Conservation (phyloP, 805 yeast species). For the Wickerhamiella siamensis region DNA sequence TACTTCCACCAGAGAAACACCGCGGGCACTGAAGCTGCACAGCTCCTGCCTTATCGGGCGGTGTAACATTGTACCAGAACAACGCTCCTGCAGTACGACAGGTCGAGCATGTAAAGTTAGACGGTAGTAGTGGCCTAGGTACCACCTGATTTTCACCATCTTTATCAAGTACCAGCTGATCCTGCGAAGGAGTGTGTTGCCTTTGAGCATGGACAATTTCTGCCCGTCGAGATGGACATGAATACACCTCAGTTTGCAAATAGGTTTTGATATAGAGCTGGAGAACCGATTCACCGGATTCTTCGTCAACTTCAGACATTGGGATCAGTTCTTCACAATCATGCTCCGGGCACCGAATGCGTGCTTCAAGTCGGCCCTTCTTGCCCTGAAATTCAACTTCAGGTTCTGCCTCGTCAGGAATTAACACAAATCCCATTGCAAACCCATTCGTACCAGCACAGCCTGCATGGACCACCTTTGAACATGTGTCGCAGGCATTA, state of each 20-base stretch:
- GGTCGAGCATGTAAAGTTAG: neutral
- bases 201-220: neutral
- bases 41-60: conserved; percentile 10
- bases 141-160: too few relatives aligned
- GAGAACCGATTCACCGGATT: conserved; percentile 18
- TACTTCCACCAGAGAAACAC: neutral
- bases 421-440: conserved; percentile 8
- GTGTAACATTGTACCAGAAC: conserved; percentile 8
- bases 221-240: neutral
- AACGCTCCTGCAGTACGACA: neutral
- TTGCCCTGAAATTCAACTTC: conserved; percentile 18
- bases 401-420: neutral
- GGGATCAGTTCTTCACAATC: conserved; percentile 12
- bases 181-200: too few relatives aligned
- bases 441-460: conserved; percentile 34
- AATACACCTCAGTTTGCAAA: neutral
- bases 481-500: conserved; percentile 12
- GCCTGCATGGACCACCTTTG: conserved; percentile 32
- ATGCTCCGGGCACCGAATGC: conserved; percentile 23
- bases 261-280: conserved; percentile 17
- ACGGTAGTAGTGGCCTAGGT: neutral
- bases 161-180: too few relatives aligned
- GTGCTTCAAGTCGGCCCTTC: conserved; percentile 19
- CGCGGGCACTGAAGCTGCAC: conserved; percentile 4
- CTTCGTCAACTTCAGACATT: conserved; percentile 18